These are phyloP conservation scores for Elasticomyces elasticus DNA, from an alignment of 495 filamentous ascomycete genomes.

Conservation along the genomic window DNA sequence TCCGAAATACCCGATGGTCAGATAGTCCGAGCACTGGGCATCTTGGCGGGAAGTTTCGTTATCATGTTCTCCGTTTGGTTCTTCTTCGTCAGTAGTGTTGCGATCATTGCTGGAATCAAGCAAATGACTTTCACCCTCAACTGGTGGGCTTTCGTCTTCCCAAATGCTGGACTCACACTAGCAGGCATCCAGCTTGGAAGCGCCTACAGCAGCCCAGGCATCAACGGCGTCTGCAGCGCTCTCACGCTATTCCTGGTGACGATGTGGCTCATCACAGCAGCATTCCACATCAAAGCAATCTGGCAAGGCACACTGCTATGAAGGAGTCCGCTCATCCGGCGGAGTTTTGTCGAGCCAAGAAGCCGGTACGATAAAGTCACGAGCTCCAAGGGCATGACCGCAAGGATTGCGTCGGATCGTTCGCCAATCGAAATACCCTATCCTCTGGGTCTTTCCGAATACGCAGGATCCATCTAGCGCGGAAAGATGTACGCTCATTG, in stretches of 20 bases:
- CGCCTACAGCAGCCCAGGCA: slow-evolving; percentile 32
- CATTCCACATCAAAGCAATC: slow-evolving; percentile 13
- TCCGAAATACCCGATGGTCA: slow-evolving; percentile 9
- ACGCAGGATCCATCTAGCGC: no score
- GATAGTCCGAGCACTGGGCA: slow-evolving; percentile 31
- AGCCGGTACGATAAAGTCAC: no score
- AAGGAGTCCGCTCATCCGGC: no score
- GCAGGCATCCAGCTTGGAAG: slow-evolving; percentile 39
- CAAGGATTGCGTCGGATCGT: no score
- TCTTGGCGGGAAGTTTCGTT: slow-evolving; percentile 40
- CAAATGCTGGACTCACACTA: slow-evolving; percentile 50
- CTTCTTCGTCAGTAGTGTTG: slow-evolving; percentile 50
- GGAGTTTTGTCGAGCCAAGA: no score
- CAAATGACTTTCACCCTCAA: slow-evolving; percentile 45
- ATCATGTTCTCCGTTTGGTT: slow-evolving; percentile 66
- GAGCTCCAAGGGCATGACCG: no score
- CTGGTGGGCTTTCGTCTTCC: slow-evolving; percentile 53
- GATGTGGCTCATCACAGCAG: slow-evolving; percentile 17
- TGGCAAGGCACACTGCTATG: slow-evolving; percentile 9
- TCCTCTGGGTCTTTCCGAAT: not conserved
- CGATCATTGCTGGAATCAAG: slow-evolving; percentile 42
- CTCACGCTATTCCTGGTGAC: slow-evolving; percentile 16
- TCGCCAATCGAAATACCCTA: no score
- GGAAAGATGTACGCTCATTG: no score
- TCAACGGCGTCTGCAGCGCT: slow-evolving; percentile 30